phyloP scores from a whole-genome alignment of 2,329 filamentous ascomycete species.

The Xylaria sp. region DNA sequence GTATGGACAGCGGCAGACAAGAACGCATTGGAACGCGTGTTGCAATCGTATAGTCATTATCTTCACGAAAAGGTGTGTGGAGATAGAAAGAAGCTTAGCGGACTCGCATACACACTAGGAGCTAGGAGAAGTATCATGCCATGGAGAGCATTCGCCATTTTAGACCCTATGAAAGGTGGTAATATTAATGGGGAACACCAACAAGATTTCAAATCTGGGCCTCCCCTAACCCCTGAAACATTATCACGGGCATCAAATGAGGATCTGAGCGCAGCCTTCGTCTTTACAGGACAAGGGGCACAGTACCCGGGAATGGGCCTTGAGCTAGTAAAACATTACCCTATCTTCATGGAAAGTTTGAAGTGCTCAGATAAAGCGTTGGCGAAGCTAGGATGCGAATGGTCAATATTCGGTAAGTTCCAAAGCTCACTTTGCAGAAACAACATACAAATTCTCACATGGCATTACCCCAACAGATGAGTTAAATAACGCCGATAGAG shows the following conservation, averaged over 20 bases:
- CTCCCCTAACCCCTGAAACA: no score
- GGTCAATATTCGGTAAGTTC: constrained; percentile 9
- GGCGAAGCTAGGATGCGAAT: not conserved
- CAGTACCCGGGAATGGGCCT: not conserved
- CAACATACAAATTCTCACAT: not conserved
- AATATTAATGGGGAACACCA: no score
- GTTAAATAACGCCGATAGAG: not conserved
- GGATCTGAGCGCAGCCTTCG: not conserved
- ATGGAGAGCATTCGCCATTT: not conserved
- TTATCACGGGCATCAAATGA: not conserved
- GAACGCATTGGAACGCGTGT: not conserved
- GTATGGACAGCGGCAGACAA: not conserved
- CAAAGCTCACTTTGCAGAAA: not conserved
- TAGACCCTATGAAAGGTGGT: not conserved
- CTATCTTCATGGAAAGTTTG: not conserved
- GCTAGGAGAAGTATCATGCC: not conserved
- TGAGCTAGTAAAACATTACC: not conserved
- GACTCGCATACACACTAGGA: not conserved
- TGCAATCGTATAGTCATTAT: not conserved
- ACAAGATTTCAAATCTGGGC: no score
- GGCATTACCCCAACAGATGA: not conserved
- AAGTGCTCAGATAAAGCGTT: not conserved
- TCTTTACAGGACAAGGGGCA: constrained; percentile 4
- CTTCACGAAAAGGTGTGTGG: not conserved
- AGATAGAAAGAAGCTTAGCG: not conserved